phyloP scores from a whole-genome alignment of 108 stramenopile genomes.

The Nitzschia inconspicua region DNA sequence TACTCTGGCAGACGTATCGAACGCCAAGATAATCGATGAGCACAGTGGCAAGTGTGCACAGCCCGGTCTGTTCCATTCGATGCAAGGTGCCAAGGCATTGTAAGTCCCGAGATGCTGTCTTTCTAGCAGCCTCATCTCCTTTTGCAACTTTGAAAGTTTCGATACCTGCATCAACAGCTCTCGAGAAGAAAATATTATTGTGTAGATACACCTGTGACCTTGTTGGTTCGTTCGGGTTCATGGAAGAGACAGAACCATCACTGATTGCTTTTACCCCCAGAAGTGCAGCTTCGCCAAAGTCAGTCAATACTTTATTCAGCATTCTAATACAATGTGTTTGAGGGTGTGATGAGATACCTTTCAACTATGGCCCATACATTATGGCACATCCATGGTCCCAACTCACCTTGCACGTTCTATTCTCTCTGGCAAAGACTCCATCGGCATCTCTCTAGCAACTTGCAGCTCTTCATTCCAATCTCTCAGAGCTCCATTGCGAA shows the following conservation, averaged over 20 bases:
- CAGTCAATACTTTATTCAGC: slow-evolving; percentile 81
- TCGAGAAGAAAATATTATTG: slow-evolving; percentile 96
- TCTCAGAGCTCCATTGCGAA: slow-evolving; percentile 69
- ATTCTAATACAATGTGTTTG: slow-evolving; percentile 31
- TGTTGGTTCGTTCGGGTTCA: slow-evolving; percentile 90
- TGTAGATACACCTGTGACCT: slow-evolving; percentile 91
- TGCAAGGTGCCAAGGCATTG: slow-evolving; percentile 61
- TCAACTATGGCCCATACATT: background rate
- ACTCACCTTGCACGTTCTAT: slow-evolving; percentile 73
- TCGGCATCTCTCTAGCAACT: slow-evolving; percentile 80
- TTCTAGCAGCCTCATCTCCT: slow-evolving; percentile 69
- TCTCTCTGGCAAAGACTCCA: slow-evolving; percentile 54
- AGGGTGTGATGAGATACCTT: background rate
- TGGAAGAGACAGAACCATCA: slow-evolving; percentile 84
- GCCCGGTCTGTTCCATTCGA: slow-evolving; percentile 55
- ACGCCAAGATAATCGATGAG: slow-evolving; percentile 86
- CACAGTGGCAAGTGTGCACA: slow-evolving; percentile 92
- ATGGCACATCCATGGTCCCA: background rate
- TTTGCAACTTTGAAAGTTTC: slow-evolving; percentile 78
- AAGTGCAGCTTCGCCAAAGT: slow-evolving; percentile 90
- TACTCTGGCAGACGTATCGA: slow-evolving; percentile 85
- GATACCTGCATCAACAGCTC: slow-evolving; percentile 78
- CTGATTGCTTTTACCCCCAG: slow-evolving; percentile 78
- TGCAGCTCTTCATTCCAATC: slow-evolving; percentile 98
- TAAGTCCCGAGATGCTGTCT: slow-evolving; percentile 68